Evolutionary conservation across 352 stramenopile species (phyloP), one percentile per base, ranked within the genome.

Genomic region (Phytophthora tubulina): DNA sequence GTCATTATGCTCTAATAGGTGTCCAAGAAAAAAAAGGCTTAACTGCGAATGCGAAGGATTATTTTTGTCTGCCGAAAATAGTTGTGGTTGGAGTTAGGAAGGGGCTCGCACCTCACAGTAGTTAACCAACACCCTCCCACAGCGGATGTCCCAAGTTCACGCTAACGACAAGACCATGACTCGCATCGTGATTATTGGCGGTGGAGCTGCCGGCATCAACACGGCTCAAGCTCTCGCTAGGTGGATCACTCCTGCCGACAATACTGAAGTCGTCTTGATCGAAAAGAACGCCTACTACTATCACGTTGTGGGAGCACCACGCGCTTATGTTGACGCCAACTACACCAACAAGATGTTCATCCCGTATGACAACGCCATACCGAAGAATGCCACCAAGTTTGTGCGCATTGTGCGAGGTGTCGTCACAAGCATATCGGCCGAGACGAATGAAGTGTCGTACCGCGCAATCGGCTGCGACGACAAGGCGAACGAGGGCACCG

Each of bases 221-320:
- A 73, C 61, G 11, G 77, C 75, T 5, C 71, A 87, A 66, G 63
- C 63, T 1, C 55, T 87, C 1, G 73, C 73, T 17, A 74, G 61
- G 31, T 51, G 27, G 15, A 65, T 86, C 38, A 67, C 48, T 0
- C 10, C 55, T 0, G 52, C 60, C 6, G 72, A 81, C 65, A 59
- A 80, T 0, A 70, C 63, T 1, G 56, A 81, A 41, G 74, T 85
- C 21, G 50, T 83, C 2, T 10, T 87, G 14, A 42, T 87, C 3
- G 79, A 87, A 49, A 81, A 84, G 54, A 79, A 66, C n/a, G 54
- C 70, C 30, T 81, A 70, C 61, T 79, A 64, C 15, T 85, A 76
- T 49, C 77, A 87, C 54, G 69, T 57, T 15, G 63, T 87, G 9
- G 75, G 68, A 4, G 64, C 72, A 2, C 79, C 78, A 6, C 76